phyloP scores from a whole-genome alignment of 805 yeast genomes.

The Saturnispora galanensis region DNA sequence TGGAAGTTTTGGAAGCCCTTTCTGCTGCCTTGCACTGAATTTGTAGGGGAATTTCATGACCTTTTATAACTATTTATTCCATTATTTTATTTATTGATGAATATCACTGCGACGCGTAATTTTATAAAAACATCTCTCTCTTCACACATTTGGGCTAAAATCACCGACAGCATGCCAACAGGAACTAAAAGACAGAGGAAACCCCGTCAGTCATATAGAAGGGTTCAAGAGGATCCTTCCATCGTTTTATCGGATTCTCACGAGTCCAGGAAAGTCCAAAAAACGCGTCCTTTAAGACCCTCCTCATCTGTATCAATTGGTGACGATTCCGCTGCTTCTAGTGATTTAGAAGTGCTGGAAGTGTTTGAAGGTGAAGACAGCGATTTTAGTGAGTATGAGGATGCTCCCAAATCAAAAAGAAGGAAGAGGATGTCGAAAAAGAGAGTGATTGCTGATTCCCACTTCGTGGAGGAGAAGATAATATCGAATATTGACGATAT shows the following conservation, averaged over 20 bases:
- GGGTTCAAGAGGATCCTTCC: no score
- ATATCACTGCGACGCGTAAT: background rate
- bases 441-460: no score
- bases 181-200: no score
- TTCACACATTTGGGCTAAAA: no score
- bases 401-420: background rate
- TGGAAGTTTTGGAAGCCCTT: slow-evolving; percentile 93
- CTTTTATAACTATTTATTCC: background rate
- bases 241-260: background rate
- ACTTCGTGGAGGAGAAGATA: background rate
- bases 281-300: background rate
- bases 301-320: background rate
- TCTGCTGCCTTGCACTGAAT: slow-evolving; percentile 46
- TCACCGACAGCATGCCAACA: no score
- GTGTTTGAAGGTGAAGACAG: no score
- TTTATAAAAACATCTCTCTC: no score
- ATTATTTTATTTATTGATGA: background rate
- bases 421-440: background rate
- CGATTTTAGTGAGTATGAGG: background rate
- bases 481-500: slow-evolving; percentile 28
- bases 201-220: no score
- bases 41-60: background rate
- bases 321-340: slow-evolving; percentile 2
- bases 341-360: background rate
- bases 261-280: background rate